Percentiles rank a stretch among this genome's conserved stretches.
Evolutionary conservation across 257 asterid genomes (phyloP).

Genomic region (Solanum ossicruentum): DNA sequence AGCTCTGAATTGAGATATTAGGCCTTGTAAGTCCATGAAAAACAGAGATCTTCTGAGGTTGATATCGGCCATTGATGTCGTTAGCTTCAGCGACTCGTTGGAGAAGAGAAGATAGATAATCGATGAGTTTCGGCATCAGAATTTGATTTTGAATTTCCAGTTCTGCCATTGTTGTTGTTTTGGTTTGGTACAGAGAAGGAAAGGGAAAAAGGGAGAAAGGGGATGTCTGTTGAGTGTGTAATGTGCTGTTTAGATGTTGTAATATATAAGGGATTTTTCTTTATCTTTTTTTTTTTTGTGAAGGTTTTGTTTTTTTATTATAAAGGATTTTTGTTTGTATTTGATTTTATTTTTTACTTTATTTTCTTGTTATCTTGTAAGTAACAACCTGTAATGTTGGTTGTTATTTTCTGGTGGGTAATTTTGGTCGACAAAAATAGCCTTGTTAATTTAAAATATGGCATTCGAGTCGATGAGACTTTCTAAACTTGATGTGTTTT

Average conservation of each 20-base stretch:
- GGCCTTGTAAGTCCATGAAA: conserved; percentile 79
- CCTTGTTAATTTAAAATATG: conserved; percentile 24
- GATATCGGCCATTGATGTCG: conserved; percentile 32
- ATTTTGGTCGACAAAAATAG: conserved; percentile 1
- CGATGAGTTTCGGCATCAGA: conserved; percentile 55
- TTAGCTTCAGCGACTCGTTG: conserved; percentile 66
- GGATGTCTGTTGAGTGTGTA: neutral
- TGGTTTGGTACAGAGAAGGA: neutral
- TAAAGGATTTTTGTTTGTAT: neutral
- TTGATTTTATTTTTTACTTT: neutral
- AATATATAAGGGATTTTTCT: conserved; percentile 10
- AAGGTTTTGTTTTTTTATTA: neutral
- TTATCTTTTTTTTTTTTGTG: neutral
- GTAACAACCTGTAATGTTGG: conserved; percentile 35
- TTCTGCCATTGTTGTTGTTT: conserved; percentile 45
- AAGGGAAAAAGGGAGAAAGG: neutral
- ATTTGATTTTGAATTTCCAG: conserved; percentile 33
- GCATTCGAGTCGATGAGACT: neutral
- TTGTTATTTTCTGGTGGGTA: conserved; percentile 21
- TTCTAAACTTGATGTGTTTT: neutral
- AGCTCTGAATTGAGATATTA: conserved; percentile 58
- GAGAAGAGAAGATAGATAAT: conserved; percentile 70
- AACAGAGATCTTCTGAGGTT: conserved; percentile 52
- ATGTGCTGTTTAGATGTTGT: conserved; percentile 14
- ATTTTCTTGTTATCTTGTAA: neutral